Conservation (phyloP, 306 rosid genomes). For the Prosopis cineraria region DNA sequence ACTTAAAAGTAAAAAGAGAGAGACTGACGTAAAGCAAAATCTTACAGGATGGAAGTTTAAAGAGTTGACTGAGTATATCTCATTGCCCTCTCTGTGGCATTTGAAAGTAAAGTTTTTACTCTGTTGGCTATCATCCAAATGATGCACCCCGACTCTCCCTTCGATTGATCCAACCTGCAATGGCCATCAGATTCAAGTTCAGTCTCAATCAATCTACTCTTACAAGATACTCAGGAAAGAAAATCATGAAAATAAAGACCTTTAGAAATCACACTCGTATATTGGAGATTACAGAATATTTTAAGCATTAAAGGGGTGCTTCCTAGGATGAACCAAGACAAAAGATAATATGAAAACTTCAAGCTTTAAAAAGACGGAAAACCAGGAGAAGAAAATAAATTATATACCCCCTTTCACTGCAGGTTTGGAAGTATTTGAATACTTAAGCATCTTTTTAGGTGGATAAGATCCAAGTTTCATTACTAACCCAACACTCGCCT, state of each 20-base stretch:
- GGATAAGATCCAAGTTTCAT: too few relatives aligned
- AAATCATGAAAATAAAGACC: neutral
- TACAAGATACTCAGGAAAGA: conserved; percentile 20
- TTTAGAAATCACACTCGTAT: conserved; percentile 22
- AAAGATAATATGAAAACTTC: neutral
- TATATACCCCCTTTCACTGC: conserved; percentile 1
- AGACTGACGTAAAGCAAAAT: conserved; percentile 9
- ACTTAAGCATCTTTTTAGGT: too few relatives aligned
- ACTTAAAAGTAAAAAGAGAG: neutral
- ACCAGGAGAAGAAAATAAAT: neutral
- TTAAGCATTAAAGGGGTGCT: neutral
- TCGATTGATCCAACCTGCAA: conserved; percentile 91
- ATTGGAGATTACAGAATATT: neutral
- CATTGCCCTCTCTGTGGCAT: conserved; percentile 6
- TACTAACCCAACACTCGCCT: too few relatives aligned
- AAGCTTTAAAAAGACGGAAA: neutral
- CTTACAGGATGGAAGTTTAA: conserved; percentile 7
- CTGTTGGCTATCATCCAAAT: conserved; percentile 75
- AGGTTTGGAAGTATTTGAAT: neutral
- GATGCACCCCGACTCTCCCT: conserved; percentile 98
- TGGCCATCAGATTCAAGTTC: conserved; percentile 34
- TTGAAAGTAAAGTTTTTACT: conserved; percentile 81
- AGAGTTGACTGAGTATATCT: conserved; percentile 15
- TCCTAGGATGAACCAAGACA: neutral
- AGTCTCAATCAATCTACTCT: conserved; percentile 17